A percentile compares a stretch with the other conserved stretches of the same genome.
Evolutionary conservation across 2,329 filamentous ascomycete genomes (phyloP).

Genomic region (Ascochyta pisi): DNA sequence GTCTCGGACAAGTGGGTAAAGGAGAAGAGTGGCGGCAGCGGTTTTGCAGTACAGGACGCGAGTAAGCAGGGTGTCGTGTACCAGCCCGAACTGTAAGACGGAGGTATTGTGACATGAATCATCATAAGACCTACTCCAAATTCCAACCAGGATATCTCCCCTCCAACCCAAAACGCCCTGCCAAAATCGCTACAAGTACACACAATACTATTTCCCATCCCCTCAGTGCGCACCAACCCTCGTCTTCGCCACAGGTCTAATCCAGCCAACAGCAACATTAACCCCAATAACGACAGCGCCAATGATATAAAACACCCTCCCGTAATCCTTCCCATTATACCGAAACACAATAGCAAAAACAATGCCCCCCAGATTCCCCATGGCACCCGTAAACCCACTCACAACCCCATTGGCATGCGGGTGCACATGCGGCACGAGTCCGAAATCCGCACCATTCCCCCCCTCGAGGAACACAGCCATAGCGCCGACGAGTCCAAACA

Average conservation of each 20-base stretch:
- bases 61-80: background rate
- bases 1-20: constrained; percentile 66
- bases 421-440: constrained; percentile 83
- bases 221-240: constrained; percentile 40
- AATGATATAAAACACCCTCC: constrained; percentile 77
- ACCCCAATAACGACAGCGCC: constrained; percentile 74
- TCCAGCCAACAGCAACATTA: constrained; percentile 70
- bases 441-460: constrained; percentile 83
- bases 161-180: constrained; percentile 7
- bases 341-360: constrained; percentile 82
- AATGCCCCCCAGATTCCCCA: constrained; percentile 85
- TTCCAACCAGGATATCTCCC: background rate
- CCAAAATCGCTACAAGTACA: constrained; percentile 3
- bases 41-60: background rate
- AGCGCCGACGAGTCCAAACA: constrained; percentile 77
- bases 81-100: background rate
- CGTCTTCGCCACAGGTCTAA: constrained; percentile 61
- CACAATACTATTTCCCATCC: background rate
- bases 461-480: constrained; percentile 83
- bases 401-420: constrained; percentile 79
- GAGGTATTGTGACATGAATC: background rate
- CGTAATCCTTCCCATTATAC: constrained; percentile 72
- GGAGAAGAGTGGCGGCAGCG: constrained; percentile 3
- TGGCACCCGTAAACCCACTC: constrained; percentile 76
- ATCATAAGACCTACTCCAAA: too few relatives aligned